Evolutionary conservation across 139 green algal genomes (phyloP).

Genomic region (Coelastrella sp.): DNA sequence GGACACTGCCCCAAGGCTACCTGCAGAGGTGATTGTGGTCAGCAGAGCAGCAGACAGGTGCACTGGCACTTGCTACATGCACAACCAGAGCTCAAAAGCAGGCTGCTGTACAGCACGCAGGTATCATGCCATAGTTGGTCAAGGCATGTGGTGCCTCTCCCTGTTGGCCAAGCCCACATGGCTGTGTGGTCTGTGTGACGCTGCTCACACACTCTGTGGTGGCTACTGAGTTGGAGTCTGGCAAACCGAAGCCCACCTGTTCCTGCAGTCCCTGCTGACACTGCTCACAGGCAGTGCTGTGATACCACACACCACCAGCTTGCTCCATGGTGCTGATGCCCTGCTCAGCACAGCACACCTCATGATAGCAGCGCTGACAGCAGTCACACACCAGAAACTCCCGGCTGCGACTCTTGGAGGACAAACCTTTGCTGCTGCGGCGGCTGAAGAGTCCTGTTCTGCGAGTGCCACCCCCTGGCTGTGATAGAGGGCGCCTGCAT

Average conservation of each 20-base stretch:
- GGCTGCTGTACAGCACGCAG: too few relatives aligned
- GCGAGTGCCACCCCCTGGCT: background rate
- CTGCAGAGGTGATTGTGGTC: background rate
- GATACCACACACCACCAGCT: constrained; percentile 14
- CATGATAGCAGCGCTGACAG: constrained; percentile 37
- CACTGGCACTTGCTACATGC: too few relatives aligned
- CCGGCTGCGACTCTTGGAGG: background rate
- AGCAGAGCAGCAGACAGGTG: background rate
- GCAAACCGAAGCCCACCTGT: background rate
- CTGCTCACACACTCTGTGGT: too few relatives aligned
- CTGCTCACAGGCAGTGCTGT: constrained; percentile 13
- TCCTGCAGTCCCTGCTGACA: constrained; percentile 19
- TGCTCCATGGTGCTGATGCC: constrained; percentile 16
- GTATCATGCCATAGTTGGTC: too few relatives aligned
- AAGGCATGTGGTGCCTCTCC: too few relatives aligned
- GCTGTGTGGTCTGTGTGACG: too few relatives aligned
- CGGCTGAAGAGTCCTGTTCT: background rate
- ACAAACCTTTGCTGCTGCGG: background rate
- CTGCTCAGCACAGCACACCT: constrained; percentile 21
- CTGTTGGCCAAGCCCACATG: too few relatives aligned
- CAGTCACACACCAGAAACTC: constrained; percentile 35
- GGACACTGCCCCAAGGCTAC: background rate
- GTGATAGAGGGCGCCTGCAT: background rate
- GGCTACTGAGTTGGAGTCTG: too few relatives aligned
- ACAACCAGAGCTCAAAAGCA: background rate